These are phyloP conservation scores for Microcyclospora tardicrescens DNA, from an alignment of 2,329 filamentous ascomycete species.

Conservation along the genomic window DNA sequence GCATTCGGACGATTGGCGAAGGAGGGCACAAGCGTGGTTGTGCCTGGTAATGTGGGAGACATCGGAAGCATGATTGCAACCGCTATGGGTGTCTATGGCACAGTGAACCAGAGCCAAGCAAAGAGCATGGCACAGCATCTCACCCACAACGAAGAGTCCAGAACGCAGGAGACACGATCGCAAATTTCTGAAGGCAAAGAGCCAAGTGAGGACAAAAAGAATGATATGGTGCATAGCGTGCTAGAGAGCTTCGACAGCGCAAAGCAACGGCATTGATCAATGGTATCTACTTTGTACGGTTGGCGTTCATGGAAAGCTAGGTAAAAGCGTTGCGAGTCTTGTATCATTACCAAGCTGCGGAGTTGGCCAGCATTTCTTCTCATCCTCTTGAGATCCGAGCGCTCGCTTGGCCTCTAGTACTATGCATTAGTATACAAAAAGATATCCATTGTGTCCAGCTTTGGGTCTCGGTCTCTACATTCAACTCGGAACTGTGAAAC, in stretches of 20 bases:
- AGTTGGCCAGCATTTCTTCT: too few species aligned
- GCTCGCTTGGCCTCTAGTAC: too few species aligned
- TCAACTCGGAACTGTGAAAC: too few species aligned
- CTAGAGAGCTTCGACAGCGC: constrained; percentile 28
- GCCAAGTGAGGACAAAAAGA: constrained; percentile 8
- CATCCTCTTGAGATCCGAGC: too few species aligned
- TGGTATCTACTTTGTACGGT: too few species aligned
- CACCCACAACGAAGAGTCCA: constrained; percentile 5
- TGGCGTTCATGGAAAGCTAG: too few species aligned
- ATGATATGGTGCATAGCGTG: constrained; percentile 26
- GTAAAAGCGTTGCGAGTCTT: too few species aligned
- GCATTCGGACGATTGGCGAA: constrained; percentile 86
- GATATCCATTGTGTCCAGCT: too few species aligned
- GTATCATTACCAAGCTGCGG: too few species aligned
- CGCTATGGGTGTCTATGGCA: constrained; percentile 88
- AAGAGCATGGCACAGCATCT: constrained; percentile 45
- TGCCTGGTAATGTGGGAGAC: constrained; percentile 93
- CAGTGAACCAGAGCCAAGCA: constrained; percentile 70
- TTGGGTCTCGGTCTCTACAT: too few species aligned
- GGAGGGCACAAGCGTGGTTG: constrained; percentile 88
- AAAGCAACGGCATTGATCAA: constrained; percentile 21
- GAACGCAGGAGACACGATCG: background rate
- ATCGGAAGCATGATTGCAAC: constrained; percentile 95
- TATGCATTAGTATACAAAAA: too few species aligned
- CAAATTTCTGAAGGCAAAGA: constrained; percentile 4